Evolutionary conservation across 2,329 filamentous ascomycete genomes (phyloP).

Genomic region (Apiospora koreana): DNA sequence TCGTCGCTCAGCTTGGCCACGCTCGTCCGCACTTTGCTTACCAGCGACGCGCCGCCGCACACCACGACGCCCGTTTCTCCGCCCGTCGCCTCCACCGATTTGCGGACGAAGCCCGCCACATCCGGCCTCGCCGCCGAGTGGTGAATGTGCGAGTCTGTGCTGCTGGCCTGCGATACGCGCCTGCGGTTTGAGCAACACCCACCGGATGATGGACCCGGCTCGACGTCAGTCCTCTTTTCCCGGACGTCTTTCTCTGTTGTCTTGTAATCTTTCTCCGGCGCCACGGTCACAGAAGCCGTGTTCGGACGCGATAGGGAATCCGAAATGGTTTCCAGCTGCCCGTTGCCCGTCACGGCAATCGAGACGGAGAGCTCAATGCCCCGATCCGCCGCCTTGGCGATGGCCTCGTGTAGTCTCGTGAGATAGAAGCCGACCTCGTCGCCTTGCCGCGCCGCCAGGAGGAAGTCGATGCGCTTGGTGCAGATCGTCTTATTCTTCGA

Average conservation of each 20-base stretch:
- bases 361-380: slow-evolving; percentile 54
- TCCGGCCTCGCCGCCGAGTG: slow-evolving; percentile 51
- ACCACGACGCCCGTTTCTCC: slow-evolving; percentile 64
- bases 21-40: slow-evolving; percentile 54
- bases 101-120: slow-evolving; percentile 51
- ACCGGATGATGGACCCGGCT: not conserved
- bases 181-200: slow-evolving; percentile 14
- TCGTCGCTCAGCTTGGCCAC: slow-evolving; percentile 60
- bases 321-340: slow-evolving; percentile 25
- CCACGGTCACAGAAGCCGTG: slow-evolving; percentile 16
- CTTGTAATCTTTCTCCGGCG: not conserved
- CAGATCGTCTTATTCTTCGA: slow-evolving; percentile 41
- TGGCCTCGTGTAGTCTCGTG: slow-evolving; percentile 46
- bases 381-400: slow-evolving; percentile 41
- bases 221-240: not conserved
- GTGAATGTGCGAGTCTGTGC: slow-evolving; percentile 42
- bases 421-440: slow-evolving; percentile 59
- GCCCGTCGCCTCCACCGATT: slow-evolving; percentile 56
- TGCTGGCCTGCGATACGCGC: slow-evolving; percentile 18
- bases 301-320: slow-evolving; percentile 6
- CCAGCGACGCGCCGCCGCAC: slow-evolving; percentile 58
- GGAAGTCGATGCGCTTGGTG: slow-evolving; percentile 53
- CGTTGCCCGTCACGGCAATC: slow-evolving; percentile 52
- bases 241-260: slow-evolving; percentile 14
- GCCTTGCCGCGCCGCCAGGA: slow-evolving; percentile 51